These are phyloP conservation scores for Lentinula lateritia DNA, from an alignment of 768 basidiomycete species.

Conservation along the genomic window DNA sequence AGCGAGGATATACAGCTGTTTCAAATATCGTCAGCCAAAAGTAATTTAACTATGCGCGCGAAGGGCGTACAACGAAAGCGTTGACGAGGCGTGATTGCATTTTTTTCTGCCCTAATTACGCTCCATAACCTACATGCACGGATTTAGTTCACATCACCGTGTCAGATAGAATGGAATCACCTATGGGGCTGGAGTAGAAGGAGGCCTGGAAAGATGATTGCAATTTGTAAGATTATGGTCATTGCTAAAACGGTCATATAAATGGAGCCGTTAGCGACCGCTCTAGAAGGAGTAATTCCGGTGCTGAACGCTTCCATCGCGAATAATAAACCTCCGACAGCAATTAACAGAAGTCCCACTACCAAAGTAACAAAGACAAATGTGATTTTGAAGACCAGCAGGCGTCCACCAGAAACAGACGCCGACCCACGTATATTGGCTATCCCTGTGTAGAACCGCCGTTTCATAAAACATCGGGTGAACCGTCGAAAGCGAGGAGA, in stretches of 20 bases:
- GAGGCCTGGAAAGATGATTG: conserved; percentile 65
- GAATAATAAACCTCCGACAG: conserved; percentile 67
- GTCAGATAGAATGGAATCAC: neutral
- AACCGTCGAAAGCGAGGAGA: conserved; percentile 6
- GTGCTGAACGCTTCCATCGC: conserved; percentile 53
- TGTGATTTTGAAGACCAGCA: conserved; percentile 56
- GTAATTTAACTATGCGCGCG: neutral
- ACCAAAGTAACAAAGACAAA: conserved; percentile 54
- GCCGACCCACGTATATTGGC: conserved; percentile 49
- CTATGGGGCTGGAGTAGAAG: conserved; percentile 63
- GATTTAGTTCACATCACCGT: neutral
- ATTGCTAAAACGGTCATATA: conserved; percentile 63
- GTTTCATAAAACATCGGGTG: conserved; percentile 5
- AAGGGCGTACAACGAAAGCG: conserved; percentile 36
- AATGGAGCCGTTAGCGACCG: conserved; percentile 64
- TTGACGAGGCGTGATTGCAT: conserved; percentile 71
- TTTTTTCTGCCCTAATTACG: conserved; percentile 48
- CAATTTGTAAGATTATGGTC: conserved; percentile 54
- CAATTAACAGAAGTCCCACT: conserved; percentile 55
- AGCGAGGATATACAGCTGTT: conserved; percentile 62
- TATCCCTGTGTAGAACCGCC: conserved; percentile 32
- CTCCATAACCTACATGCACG: conserved; percentile 41
- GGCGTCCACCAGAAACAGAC: conserved; percentile 58
- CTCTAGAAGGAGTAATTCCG: conserved; percentile 22
- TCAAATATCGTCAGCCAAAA: conserved; percentile 4